Percentiles rank a stretch among this genome's conserved stretches.
Evolutionary conservation across 257 asterid species (phyloP).

Genomic region (Ballota nigra): DNA sequence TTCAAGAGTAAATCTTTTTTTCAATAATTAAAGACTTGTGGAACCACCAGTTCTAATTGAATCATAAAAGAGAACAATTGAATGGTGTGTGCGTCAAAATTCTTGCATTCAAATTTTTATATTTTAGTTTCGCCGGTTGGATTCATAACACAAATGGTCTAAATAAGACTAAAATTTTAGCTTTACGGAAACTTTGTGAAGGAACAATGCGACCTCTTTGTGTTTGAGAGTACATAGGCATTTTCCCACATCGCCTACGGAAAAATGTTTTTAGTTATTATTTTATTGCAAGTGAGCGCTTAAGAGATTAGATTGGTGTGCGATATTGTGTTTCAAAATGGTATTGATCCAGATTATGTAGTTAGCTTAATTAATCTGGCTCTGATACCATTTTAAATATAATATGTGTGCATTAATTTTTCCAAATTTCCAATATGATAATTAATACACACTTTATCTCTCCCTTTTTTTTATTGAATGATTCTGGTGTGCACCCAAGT

Average conservation of each 20-base stretch:
- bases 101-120: too few relatives aligned
- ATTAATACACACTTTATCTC: too few relatives aligned
- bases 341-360: slow-evolving; percentile 28
- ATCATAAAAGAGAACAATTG: too few relatives aligned
- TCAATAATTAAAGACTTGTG: too few relatives aligned
- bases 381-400: slow-evolving; percentile 40
- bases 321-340: slow-evolving; percentile 35
- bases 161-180: neutral
- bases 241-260: neutral
- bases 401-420: neutral
- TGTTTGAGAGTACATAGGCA: neutral
- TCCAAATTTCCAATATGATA: too few relatives aligned
- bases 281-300: neutral
- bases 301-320: neutral
- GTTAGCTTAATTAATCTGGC: slow-evolving; percentile 17
- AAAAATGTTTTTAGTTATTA: neutral
- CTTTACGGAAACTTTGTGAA: neutral
- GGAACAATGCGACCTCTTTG: neutral
- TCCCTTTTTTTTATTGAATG: too few relatives aligned
- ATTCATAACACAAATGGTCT: neutral
- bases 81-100: too few relatives aligned
- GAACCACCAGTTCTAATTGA: too few relatives aligned
- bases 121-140: neutral
- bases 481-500: too few relatives aligned
- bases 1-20: too few relatives aligned